A percentile compares a stretch with the other conserved stretches of the same genome.
These are phyloP conservation scores for Thelephora ganbajun DNA, from an alignment of 768 basidiomycete species.

Conservation along the genomic window DNA sequence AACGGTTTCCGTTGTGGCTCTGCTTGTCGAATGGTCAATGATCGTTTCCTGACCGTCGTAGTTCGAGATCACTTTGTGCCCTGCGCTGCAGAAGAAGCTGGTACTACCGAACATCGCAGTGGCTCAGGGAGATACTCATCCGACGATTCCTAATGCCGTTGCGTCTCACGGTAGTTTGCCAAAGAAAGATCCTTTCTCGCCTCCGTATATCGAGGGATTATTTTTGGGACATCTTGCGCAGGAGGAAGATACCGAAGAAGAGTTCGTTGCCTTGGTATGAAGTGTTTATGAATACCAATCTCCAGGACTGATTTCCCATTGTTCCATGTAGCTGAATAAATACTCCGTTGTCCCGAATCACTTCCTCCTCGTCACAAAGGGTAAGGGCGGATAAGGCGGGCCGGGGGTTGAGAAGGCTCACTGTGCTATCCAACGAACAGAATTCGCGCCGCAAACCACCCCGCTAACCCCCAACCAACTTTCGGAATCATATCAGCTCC, in stretches of 20 bases:
- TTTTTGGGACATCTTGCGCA: conserved; percentile 55
- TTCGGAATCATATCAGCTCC: conserved; percentile 58
- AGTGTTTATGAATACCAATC: background rate
- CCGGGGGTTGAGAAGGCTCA: background rate
- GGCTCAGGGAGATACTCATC: background rate
- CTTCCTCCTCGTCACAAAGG: conserved; percentile 80
- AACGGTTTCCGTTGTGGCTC: background rate
- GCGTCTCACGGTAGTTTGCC: background rate
- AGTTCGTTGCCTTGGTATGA: conserved; percentile 61
- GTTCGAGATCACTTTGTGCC: conserved; percentile 82
- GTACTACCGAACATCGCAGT: conserved; percentile 21
- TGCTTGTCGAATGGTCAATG: background rate
- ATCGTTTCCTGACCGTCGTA: conserved; percentile 17
- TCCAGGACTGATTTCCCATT: conserved; percentile 1
- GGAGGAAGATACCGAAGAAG: conserved; percentile 39
- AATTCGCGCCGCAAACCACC: conserved; percentile 63
- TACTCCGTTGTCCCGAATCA: conserved; percentile 75
- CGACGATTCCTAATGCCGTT: background rate
- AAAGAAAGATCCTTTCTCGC: conserved; percentile 62
- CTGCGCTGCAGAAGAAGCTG: conserved; percentile 73
- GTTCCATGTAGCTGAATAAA: conserved; percentile 58
- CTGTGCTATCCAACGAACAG: conserved; percentile 20
- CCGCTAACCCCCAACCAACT: conserved; percentile 73
- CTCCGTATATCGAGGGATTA: conserved; percentile 71
- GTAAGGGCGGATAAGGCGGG: conserved; percentile 22